These are phyloP conservation scores for Capsella rubella DNA, from an alignment of 441 rosid genomes.

Conservation along the genomic window DNA sequence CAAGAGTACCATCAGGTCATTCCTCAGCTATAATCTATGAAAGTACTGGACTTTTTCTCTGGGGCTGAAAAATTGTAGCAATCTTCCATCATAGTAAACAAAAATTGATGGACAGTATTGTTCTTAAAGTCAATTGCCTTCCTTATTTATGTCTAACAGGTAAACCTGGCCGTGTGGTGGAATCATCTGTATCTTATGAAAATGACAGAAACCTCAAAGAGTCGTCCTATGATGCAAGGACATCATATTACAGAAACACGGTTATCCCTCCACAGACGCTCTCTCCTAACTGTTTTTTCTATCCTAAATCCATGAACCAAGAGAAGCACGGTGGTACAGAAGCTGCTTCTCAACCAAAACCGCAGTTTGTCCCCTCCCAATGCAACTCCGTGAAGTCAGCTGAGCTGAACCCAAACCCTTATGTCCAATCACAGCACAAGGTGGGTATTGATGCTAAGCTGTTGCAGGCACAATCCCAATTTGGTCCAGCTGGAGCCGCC, in stretches of 20 bases:
- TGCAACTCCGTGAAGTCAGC: constrained; percentile 47
- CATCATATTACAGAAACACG: constrained; percentile 51
- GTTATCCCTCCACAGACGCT: constrained; percentile 58
- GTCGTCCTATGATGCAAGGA: constrained; percentile 53
- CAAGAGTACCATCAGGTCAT: constrained; percentile 81
- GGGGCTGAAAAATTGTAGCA: constrained; percentile 2
- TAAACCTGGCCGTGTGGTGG: constrained; percentile 85
- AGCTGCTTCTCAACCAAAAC: constrained; percentile 38
- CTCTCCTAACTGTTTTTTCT: constrained; percentile 60
- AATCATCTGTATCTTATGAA: constrained; percentile 65
- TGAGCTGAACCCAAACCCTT: constrained; percentile 66
- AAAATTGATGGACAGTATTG: constrained; percentile 5
- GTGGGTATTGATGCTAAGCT: constrained; percentile 80
- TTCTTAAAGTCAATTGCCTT: constrained; percentile 21
- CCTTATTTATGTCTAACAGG: constrained; percentile 51
- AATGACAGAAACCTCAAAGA: constrained; percentile 58
- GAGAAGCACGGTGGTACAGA: constrained; percentile 51
- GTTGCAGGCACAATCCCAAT: constrained; percentile 87
- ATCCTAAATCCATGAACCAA: constrained; percentile 50
- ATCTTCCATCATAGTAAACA: constrained; percentile 1
- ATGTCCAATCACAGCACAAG: constrained; percentile 61
- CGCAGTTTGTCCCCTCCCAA: constrained; percentile 45
- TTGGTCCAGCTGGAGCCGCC: constrained; percentile 75
- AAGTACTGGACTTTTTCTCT: constrained; percentile 14
- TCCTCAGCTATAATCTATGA: constrained; percentile 7